A percentile compares a stretch with the other conserved stretches of the same genome.
Conservation (phyloP, 2,329 filamentous ascomycete genomes). For the Fusarium duplospermum region DNA sequence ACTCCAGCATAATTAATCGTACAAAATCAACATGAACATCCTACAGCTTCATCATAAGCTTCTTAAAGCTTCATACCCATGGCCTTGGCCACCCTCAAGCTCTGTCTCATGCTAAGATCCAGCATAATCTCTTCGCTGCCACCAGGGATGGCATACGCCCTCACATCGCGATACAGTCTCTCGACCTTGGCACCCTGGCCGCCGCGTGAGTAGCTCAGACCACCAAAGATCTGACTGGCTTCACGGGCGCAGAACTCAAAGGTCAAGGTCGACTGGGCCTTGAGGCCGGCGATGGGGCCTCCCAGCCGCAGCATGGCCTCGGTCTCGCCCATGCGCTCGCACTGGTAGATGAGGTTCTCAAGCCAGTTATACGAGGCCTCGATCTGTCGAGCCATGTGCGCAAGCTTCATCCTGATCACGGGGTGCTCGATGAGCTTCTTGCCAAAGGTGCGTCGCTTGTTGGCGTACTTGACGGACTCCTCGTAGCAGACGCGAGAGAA, state of each 20-base stretch:
- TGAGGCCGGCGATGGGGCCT: conserved; percentile 91
- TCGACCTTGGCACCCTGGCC: conserved; percentile 97
- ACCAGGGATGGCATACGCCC: conserved; percentile 95
- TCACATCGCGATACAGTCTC: conserved; percentile 91
- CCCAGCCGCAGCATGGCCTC: conserved; percentile 97
- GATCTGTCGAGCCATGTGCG: conserved; percentile 98
- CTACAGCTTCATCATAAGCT: conserved; percentile 83
- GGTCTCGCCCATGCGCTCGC: conserved; percentile 89
- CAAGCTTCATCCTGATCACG: conserved; percentile 96
- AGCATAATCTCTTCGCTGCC: conserved; percentile 99
- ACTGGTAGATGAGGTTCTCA: conserved; percentile 94
- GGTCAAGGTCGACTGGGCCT: conserved; percentile 92
- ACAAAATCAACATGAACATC: conserved; percentile 14
- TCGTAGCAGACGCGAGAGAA: conserved; percentile 98
- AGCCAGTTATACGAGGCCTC: conserved; percentile 98
- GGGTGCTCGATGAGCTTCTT: conserved; percentile 97
- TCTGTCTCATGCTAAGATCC: conserved; percentile 93
- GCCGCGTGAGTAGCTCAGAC: conserved; percentile 89
- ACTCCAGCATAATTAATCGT: conserved; percentile 25
- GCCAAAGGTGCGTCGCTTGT: conserved; percentile 97
- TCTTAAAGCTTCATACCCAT: conserved; percentile 93
- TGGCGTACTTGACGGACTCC: conserved; percentile 94
- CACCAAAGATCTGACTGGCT: conserved; percentile 97
- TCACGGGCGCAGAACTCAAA: conserved; percentile 99
- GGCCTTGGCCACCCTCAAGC: conserved; percentile 86